Evolutionary conservation across 1,284 basidiomycete genomes (phyloP), one percentile per base, ranked within the genome.

Genomic region (Amylostereum areolatum): DNA sequence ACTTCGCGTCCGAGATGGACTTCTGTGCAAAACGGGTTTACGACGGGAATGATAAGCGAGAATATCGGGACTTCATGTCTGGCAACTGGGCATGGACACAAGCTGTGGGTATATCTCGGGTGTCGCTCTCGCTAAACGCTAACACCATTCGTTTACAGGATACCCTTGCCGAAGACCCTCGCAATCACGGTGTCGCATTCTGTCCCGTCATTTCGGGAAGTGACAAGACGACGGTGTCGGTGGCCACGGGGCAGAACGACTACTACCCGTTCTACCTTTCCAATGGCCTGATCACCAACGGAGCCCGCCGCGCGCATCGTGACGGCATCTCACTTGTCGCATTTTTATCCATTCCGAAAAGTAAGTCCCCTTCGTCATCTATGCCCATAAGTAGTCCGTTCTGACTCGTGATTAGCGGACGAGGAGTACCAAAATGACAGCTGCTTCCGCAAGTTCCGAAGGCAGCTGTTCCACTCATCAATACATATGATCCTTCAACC

Each of bases 271-370:
- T 62, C 1, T 62, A 61, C 41, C n/a, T 57, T 5, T 57, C 55
- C 12, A 47, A 53, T 3, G 53, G 58, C 2, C 51, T 53, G 33
- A 24, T 57, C 33, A 51, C 52, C 35, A 62, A 61, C 45, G 43
- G 44, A 45, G 53, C 63, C 48, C 64, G 43, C 46, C 62, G 31
- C 50, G 59, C 43, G 41, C 55, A 52, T 52, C 53, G 48, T 2
- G 47, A 62, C 47, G 58, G 52, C 3, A n/a, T n/a, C n/a, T n/a
- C n/a, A n/a, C n/a, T n/a, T n/a, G n/a, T n/a, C n/a, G n/a, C n/a
- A n/a, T n/a, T 64, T 46, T 51, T 63, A 2, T 53, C 59, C 3
- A 63, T 64, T 3, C 62, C 63, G 1, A 59, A 59, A 49, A 46
- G 57, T 61, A 27, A 9, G 3, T 31, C 18, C 46, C 12, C 11